These are phyloP conservation scores for Cercospora janseana DNA, from an alignment of 2,329 filamentous ascomycete genomes.

Conservation along the genomic window DNA sequence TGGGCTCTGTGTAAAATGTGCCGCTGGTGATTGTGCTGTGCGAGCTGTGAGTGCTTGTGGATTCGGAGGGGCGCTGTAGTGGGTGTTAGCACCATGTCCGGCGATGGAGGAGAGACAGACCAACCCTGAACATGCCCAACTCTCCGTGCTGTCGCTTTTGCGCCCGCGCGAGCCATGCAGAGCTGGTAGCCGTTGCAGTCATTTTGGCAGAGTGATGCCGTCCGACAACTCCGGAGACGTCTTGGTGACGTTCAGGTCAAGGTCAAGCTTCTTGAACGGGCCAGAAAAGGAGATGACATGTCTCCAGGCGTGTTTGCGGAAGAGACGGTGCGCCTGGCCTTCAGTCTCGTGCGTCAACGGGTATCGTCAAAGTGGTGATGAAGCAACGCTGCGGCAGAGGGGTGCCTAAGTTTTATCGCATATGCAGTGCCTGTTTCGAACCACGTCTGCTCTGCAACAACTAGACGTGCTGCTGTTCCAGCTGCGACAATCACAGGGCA, in stretches of 20 bases:
- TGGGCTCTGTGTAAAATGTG: constrained; percentile 12
- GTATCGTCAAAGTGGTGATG: too few relatives aligned
- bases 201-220: constrained; percentile 4
- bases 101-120: neutral
- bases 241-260: constrained; percentile 6
- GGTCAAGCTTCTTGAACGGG: neutral
- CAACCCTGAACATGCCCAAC: constrained; percentile 21
- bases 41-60: constrained; percentile 10
- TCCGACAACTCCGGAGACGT: neutral
- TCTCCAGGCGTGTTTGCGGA: too few relatives aligned
- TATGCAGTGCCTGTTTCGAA: too few relatives aligned
- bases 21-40: constrained; percentile 17
- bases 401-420: too few relatives aligned
- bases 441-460: too few relatives aligned
- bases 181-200: constrained; percentile 14
- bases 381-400: too few relatives aligned
- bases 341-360: too few relatives aligned
- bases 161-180: constrained; percentile 22
- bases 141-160: constrained; percentile 20
- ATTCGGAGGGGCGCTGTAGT: constrained; percentile 19
- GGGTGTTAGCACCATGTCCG: neutral
- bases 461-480: too few relatives aligned
- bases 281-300: too few relatives aligned
- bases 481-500: too few relatives aligned
- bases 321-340: too few relatives aligned